These are phyloP conservation scores for Diatrype stigma DNA, from an alignment of 2,329 filamentous ascomycete genomes.

Conservation along the genomic window DNA sequence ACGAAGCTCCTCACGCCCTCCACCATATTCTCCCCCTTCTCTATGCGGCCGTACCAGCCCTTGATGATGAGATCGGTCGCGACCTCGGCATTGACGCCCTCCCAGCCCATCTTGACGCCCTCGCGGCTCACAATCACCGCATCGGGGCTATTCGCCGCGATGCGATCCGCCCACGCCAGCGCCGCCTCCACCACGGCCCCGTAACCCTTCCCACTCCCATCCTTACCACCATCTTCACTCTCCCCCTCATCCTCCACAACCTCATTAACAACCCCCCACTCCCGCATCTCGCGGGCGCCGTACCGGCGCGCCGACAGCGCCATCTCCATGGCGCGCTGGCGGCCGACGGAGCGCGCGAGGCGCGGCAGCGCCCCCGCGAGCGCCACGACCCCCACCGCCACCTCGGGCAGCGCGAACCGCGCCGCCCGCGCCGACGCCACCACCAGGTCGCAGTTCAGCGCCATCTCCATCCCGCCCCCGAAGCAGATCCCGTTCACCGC, in stretches of 20 bases:
- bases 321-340: slow-evolving; percentile 68
- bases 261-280: slow-evolving; percentile 68
- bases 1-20: slow-evolving; percentile 74
- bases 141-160: slow-evolving; percentile 69
- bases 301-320: slow-evolving; percentile 60
- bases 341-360: slow-evolving; percentile 60
- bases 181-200: slow-evolving; percentile 52
- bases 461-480: slow-evolving; percentile 75
- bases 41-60: slow-evolving; percentile 55
- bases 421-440: slow-evolving; percentile 56
- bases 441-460: slow-evolving; percentile 68
- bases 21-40: slow-evolving; percentile 66
- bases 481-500: slow-evolving; percentile 73
- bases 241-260: slow-evolving; percentile 39
- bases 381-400: slow-evolving; percentile 65
- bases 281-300: slow-evolving; percentile 52
- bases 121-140: slow-evolving; percentile 69
- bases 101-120: slow-evolving; percentile 70
- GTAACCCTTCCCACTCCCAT: slow-evolving; percentile 25
- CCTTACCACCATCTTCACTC: slow-evolving; percentile 32
- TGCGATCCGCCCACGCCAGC: slow-evolving; percentile 54
- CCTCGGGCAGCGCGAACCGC: slow-evolving; percentile 67
- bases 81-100: slow-evolving; percentile 60
- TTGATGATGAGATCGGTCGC: slow-evolving; percentile 55
- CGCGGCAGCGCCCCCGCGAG: slow-evolving; percentile 68